Base-by-base conservation (phyloP, 2,329 filamentous ascomycete genomes). In the Fusarium irregulare region DNA sequence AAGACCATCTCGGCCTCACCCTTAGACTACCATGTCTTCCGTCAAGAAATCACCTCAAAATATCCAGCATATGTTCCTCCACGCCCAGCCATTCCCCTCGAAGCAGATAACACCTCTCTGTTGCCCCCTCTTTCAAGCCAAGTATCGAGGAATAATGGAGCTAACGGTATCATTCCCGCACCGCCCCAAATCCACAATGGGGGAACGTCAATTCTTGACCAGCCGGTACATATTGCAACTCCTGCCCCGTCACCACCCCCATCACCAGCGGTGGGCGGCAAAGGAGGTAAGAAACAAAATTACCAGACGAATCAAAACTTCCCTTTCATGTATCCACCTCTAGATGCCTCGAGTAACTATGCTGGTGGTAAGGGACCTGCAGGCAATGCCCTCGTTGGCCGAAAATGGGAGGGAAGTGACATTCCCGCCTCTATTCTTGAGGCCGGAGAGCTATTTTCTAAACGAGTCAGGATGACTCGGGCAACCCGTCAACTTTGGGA, bases 301-400 rank as follows among this genome's bases (percentile, higher is more conserved):
- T 99, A 99, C 76, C 96, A 99, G 79, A 99, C 96, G 0, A 99
- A 99, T 76, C 96, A 99, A 75, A 96, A 98, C 77, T 98, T 99
- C 71, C 96, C 96, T 0, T 98, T 99, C 77, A 90, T 99, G 82
- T 99, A 99, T 73, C 96, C 96, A 3, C 96, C 96, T 2, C 83
- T 98, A 20, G 95, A 98, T 79, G 91, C 91, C 66, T 91, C 89
- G 25, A 97, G 94, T 80, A 97, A 97, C 77, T 92, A 91, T 73
- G 90, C 95, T 40, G 95, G 96, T 53, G 95, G 95, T 2, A 98
- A 97, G 77, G 94, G 94, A 14, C 88, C 87, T 21, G 92, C 94
- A 8, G 92, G 92, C 44, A 81, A 95, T 72, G 80, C 88, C 20
- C 83, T 97, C 23, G 93, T 97, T 5, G 93, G 93, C 16, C 89